Conservation (phyloP, 1,139 yeast genomes). For the Petasospora rhodanensis region DNA sequence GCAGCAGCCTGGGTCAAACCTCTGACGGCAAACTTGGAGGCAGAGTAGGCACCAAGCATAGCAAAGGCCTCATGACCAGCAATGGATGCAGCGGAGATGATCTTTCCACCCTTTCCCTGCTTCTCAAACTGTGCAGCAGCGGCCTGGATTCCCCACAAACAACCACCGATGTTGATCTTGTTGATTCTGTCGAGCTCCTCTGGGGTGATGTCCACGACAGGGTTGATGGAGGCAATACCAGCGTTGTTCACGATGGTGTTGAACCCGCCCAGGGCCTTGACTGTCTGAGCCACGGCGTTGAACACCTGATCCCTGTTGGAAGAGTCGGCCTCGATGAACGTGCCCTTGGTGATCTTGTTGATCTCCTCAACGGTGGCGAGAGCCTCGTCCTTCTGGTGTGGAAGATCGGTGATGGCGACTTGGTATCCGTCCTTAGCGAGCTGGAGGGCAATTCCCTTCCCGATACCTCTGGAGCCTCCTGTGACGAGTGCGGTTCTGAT, state of each 20-base stretch:
- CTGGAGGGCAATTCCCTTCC: constrained; percentile 27
- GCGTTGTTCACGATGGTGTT: too few species aligned
- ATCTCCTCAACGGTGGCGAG: constrained; percentile 18
- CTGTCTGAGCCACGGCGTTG: constrained; percentile 25
- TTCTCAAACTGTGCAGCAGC: constrained; percentile 28
- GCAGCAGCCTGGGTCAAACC: constrained; percentile 30
- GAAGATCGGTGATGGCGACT: constrained; percentile 26
- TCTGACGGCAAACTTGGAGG: constrained; percentile 29
- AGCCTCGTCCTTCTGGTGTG: constrained; percentile 20
- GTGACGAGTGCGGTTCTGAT: constrained; percentile 31
- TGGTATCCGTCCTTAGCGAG: constrained; percentile 18
- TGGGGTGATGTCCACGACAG: constrained; percentile 24
- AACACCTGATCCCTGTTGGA: constrained; percentile 23
- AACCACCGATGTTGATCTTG: constrained; percentile 29
- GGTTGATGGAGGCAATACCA: constrained; percentile 26
- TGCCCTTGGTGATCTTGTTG: constrained; percentile 12
- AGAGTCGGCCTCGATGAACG: constrained; percentile 26
- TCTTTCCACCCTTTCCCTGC: constrained; percentile 25
- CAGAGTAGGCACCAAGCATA: constrained; percentile 24
- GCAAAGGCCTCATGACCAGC: constrained; percentile 24
- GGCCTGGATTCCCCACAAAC: constrained; percentile 31
- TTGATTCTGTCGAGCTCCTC: constrained; percentile 21
- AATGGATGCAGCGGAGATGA: constrained; percentile 29
- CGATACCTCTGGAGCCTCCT: constrained; percentile 33
- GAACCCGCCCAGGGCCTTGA: constrained; percentile 26